phyloP scores from a whole-genome alignment of 257 asterid species.

The Solanum tarijense region DNA sequence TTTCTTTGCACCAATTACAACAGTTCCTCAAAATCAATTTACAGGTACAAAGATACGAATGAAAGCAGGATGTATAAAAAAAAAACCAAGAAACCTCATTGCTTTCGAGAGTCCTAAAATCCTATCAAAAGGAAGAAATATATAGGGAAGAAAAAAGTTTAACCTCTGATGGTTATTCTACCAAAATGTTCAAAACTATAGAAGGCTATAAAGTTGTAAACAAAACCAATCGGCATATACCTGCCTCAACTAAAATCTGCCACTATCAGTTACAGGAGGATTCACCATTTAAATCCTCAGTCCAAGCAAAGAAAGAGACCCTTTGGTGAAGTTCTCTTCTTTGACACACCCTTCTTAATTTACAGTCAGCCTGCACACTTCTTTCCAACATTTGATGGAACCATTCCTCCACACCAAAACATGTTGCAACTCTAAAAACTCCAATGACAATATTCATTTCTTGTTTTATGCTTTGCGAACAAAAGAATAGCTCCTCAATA shows the following conservation, averaged over 20 bases:
- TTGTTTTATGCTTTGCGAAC: constrained; percentile 10
- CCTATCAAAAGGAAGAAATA: constrained; percentile 2
- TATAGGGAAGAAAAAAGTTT: constrained; percentile 18
- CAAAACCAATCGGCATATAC: constrained; percentile 25
- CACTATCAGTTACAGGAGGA: constrained; percentile 44
- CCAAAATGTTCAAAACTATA: constrained; percentile 1
- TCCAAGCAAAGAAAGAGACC: constrained; percentile 19
- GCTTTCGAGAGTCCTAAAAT: constrained; percentile 20
- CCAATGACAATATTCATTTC: constrained; percentile 15
- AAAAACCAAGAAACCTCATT: constrained; percentile 19
- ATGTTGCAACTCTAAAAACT: constrained; percentile 18
- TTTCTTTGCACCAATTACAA: constrained; percentile 42
- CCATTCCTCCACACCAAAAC: constrained; percentile 15
- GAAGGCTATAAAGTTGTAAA: constrained; percentile 6
- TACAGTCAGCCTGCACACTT: constrained; percentile 21
- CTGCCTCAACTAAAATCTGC: constrained; percentile 30
- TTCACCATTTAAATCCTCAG: constrained; percentile 21
- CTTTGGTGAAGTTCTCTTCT: constrained; percentile 13
- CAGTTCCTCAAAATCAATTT: constrained; percentile 40
- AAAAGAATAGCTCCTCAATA: constrained; percentile 28
- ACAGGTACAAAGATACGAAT: constrained; percentile 25
- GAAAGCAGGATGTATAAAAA: constrained; percentile 8
- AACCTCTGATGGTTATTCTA: constrained; percentile 17
- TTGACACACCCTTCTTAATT: constrained; percentile 29
- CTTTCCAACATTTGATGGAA: constrained; percentile 17